phyloP scores from a whole-genome alignment of 1,139 yeast genomes.

The Nakaseomyces sp. region DNA sequence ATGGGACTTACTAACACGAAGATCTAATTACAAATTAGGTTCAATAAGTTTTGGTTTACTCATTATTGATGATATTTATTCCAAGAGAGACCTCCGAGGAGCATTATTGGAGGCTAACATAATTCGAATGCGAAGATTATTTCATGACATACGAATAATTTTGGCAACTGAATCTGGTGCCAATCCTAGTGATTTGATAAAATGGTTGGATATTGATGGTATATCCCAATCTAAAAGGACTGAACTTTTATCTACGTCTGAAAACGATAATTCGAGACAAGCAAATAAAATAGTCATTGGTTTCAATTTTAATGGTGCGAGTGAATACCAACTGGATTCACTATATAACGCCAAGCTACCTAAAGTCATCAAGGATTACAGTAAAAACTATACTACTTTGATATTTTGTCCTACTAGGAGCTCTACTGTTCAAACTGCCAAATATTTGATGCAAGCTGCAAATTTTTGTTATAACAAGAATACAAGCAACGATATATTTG shows the following conservation, averaged over 20 bases:
- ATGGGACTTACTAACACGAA: constrained; percentile 47
- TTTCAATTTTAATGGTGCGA: constrained; percentile 32
- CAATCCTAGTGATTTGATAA: constrained; percentile 41
- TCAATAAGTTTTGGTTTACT: constrained; percentile 36
- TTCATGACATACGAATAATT: constrained; percentile 36
- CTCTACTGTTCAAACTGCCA: constrained; percentile 41
- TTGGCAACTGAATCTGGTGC: constrained; percentile 51
- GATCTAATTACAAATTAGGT: constrained; percentile 40
- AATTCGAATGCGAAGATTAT: constrained; percentile 42
- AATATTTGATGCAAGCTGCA: constrained; percentile 27
- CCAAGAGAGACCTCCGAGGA: constrained; percentile 42
- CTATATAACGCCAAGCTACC: constrained; percentile 33
- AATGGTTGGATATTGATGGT: constrained; percentile 37
- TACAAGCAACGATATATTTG: constrained; percentile 9
- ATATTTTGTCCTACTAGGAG: constrained; percentile 48
- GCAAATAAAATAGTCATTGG: constrained; percentile 39
- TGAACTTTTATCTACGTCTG: constrained; percentile 36
- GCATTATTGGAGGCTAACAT: constrained; percentile 45
- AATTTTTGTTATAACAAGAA: constrained; percentile 2
- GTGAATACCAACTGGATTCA: constrained; percentile 40
- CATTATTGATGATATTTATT: constrained; percentile 45
- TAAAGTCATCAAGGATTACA: constrained; percentile 32
- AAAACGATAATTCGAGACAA: constrained; percentile 40
- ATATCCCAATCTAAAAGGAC: no score
- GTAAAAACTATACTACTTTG: constrained; percentile 37